Conservation (phyloP, 768 basidiomycete species). For the Myochromella boudieri region DNA sequence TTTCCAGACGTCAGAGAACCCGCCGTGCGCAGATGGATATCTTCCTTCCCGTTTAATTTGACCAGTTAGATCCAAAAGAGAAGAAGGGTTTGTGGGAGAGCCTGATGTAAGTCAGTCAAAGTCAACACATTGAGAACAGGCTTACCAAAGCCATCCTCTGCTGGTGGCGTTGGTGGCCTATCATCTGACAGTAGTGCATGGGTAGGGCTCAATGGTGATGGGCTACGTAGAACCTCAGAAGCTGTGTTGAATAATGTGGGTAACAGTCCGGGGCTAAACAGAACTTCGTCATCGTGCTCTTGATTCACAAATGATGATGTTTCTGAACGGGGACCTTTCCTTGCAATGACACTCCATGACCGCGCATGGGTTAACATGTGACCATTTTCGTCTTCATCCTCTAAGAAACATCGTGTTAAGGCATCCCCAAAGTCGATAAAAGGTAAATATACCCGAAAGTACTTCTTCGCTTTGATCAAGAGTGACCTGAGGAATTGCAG, state of each 20-base stretch:
- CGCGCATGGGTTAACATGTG: slow-evolving; percentile 24
- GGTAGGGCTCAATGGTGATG: slow-evolving; percentile 10
- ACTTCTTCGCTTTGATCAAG: slow-evolving; percentile 16
- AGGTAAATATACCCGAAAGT: slow-evolving; percentile 17
- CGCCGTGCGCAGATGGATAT: slow-evolving; percentile 39
- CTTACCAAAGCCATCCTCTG: slow-evolving; percentile 10
- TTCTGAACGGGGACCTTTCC: slow-evolving; percentile 37
- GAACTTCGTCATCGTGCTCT: slow-evolving; percentile 25
- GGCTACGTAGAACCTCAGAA: slow-evolving; percentile 8
- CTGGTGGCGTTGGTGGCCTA: slow-evolving; percentile 9
- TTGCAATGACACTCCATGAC: slow-evolving; percentile 39
- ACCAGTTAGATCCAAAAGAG: slow-evolving; percentile 30
- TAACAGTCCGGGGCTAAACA: slow-evolving; percentile 36
- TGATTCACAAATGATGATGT: slow-evolving; percentile 33
- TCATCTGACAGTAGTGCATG: slow-evolving; percentile 4
- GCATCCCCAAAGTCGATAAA: background rate
- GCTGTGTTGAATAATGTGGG: slow-evolving; percentile 29
- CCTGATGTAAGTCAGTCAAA: slow-evolving; percentile 1
- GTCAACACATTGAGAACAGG: background rate
- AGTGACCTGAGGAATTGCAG: slow-evolving; percentile 14
- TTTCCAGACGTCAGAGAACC: slow-evolving; percentile 44
- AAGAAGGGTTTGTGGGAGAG: slow-evolving; percentile 2
- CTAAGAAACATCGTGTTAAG: slow-evolving; percentile 4
- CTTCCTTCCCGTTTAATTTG: slow-evolving; percentile 28
- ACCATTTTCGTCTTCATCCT: slow-evolving; percentile 22